Base-by-base conservation (phyloP, 257 asterid genomes). In the Jacaranda copaia region DNA sequence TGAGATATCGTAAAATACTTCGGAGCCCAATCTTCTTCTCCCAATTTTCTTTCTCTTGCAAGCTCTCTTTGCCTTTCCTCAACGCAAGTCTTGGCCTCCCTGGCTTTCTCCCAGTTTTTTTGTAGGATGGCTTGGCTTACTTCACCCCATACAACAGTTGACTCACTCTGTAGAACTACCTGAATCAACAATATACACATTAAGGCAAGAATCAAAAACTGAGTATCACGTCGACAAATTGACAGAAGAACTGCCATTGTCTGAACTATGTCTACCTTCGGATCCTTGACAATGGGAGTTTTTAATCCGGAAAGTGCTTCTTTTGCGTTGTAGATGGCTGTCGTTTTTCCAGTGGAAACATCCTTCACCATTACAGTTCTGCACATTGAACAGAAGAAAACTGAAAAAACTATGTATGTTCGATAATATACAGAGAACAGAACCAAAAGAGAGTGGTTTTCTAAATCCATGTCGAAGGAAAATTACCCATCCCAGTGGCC, bases 401-500 rank as follows among this genome's bases (percentile, higher is more conserved):
- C 4, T 13, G 16, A 5, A 72, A n/a, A 36, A 43, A 13, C 36
- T 16, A 46, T 7, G 11, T 25, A 25, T 25, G 2, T 25, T 25
- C 32, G 32, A 25, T 25, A 25, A 25, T 25, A 25, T 25, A 25
- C 32, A 25, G 32, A 25, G 32, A 25, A 25, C 1, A 25, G 32
- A 25, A 18, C 36, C 48, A 20, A 51, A 51, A 13, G 25, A 6
- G 9, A 20, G 20, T 67, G 16, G 5, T 38, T 42, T 20, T 43
- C 55, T 40, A 57, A 35, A 38, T 40, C 20, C 2, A 71, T 40
- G 55, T 40, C 43, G 65, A 51, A 59, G 1, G 1, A 48, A 32
- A 14, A 15, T 57, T 5, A 16, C 99, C 95, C 89, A 51, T 95
- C 97, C 99, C 99, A 93, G 39, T 91, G 92, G 72, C 98, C 99